Percentiles rank a stretch among this genome's conserved stretches.
phyloP scores from a whole-genome alignment of 1,284 basidiomycete species.

The Cyathus olla region DNA sequence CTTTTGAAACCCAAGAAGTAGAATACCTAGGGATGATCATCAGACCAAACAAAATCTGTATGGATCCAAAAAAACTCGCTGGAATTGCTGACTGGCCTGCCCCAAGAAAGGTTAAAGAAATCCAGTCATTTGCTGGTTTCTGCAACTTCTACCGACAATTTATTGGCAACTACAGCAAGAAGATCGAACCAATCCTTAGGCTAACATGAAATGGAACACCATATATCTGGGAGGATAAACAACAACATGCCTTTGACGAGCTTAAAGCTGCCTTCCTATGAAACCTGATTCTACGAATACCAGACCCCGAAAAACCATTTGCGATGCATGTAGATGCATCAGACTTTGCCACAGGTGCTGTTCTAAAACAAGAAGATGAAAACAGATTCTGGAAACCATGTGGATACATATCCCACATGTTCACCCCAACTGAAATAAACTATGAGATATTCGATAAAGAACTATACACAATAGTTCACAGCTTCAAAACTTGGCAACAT shows the following conservation, averaged over 20 bases:
- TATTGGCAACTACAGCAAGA: no score
- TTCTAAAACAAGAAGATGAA: background rate
- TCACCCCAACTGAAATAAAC: constrained; percentile 8
- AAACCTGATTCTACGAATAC: background rate
- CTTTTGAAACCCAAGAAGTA: no score
- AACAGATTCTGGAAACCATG: constrained; percentile 3
- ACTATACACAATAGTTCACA: constrained; percentile 9
- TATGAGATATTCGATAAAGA: constrained; percentile 17
- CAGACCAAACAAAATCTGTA: no score
- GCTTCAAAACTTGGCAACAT: constrained; percentile 12
- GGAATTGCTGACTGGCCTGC: no score
- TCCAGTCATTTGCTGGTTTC: no score
- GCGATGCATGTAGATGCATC: background rate
- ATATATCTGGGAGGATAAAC: no score
- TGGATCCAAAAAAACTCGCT: no score
- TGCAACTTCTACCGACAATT: no score
- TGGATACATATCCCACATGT: constrained; percentile 4
- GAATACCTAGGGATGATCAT: no score
- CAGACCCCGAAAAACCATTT: background rate
- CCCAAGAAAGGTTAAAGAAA: no score
- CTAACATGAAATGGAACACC: no score
- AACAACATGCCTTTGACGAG: constrained; percentile 2
- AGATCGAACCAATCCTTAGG: no score
- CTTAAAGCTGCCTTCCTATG: background rate
- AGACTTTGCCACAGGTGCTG: background rate